Conservation (phyloP, 2,329 filamentous ascomycete species). For the Colletotrichum caudatum region DNA sequence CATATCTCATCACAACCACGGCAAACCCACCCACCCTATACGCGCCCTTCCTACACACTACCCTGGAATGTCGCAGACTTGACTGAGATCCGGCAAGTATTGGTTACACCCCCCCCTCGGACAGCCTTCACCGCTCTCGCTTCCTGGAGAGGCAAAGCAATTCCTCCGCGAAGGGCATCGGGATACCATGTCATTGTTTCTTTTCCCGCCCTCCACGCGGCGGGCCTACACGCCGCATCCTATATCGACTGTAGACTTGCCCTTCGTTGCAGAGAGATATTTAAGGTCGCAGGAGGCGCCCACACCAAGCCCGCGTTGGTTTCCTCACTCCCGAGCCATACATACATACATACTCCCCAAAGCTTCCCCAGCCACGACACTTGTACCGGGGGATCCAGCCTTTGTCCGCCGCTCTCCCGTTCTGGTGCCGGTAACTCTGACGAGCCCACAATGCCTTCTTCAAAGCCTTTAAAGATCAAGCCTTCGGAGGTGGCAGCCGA, state of each 20-base stretch:
- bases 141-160: constrained; percentile 33
- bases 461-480: constrained; percentile 66
- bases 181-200: constrained; percentile 29
- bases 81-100: constrained; percentile 44
- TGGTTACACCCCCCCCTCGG: constrained; percentile 42
- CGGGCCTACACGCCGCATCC: constrained; percentile 14
- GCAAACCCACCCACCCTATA: constrained; percentile 33
- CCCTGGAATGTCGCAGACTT: constrained; percentile 42
- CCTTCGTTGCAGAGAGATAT: constrained; percentile 29
- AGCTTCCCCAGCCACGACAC: background rate
- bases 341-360: constrained; percentile 10
- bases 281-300: constrained; percentile 28
- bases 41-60: constrained; percentile 37
- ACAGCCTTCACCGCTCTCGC: constrained; percentile 42
- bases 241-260: constrained; percentile 5
- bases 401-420: background rate
- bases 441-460: constrained; percentile 38
- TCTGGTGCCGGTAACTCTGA: background rate
- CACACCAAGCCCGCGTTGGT: background rate
- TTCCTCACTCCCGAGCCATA: constrained; percentile 24
- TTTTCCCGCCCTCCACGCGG: constrained; percentile 31
- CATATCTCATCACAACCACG: constrained; percentile 38
- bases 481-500: constrained; percentile 78
- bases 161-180: constrained; percentile 14
- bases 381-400: background rate